Evolutionary conservation across 2,329 filamentous ascomycete species (phyloP), one percentile per base, ranked within the genome.

Genomic region (Botrytis cinerea): DNA sequence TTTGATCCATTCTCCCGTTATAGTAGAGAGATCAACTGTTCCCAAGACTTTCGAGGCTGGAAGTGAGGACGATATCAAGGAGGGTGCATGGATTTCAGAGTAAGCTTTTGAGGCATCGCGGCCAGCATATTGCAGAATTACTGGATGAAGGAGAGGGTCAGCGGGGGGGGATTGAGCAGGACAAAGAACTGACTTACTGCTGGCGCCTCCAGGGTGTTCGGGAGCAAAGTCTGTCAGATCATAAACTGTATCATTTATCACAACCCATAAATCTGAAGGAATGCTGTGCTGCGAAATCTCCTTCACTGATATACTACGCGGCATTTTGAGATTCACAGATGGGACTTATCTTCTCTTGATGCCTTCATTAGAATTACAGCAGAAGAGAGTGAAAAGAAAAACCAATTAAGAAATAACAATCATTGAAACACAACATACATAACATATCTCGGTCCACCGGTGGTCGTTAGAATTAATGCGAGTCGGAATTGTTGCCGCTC

Each of bases 181-280:
- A 18, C n/a, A 51, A 73, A 32, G 73, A 75, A 73, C 83, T 79
- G 75, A 73, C 83, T 79, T 80, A 85, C 87, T 87, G 61, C 83
- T 85, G 66, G 87, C 82, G 35, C 89, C 89, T 45, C 89, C 89
- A 7, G 89, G 88, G 80, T 91, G 89, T 74, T 89, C 84, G n/a
- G 87, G 86, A 16, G 89, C 84, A 80, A 93, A 93, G 25, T 88
- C 85, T 38, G 88, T 90, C 62, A 93, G 82, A 80, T 93, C 89
- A 83, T 90, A 92, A 43, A 93, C 89, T 77, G 87, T 86, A 63
- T 87, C 87, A 80, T 92, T 87, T 35, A 93, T 86, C 28, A 92
- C 90, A 74, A 93, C 87, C 91, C 91, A 93, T 78, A 87, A 86
- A 76, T 90, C 81, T 70, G 84, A 78, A 48, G 83, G 77, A 20